Base-by-base conservation (phyloP, 495 filamentous ascomycete genomes). In the Tetracladium marchalianum region DNA sequence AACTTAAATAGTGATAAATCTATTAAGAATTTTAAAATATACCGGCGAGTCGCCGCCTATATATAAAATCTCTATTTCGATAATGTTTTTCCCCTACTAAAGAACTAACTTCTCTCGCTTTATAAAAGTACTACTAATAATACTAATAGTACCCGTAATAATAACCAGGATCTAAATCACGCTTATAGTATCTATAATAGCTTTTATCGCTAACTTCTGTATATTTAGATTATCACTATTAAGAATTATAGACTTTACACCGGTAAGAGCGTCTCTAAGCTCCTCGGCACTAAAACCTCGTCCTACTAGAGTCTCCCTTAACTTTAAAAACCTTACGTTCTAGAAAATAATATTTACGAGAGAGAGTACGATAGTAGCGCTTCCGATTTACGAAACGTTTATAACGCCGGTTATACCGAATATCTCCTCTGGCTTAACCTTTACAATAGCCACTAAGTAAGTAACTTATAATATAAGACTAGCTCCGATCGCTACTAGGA, bases 341-440 rank as follows among this genome's bases (percentile, higher is more conserved):
- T 74, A 50, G 55, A 75, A 76, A 0, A 77, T 59, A 0, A 61
- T 44, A 5, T 68, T 69, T 1, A 69, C 63, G 24, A 79, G 69
- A 0, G 70, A 58, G 6, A 80, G 59, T 0, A 69, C 55, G 22
- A 77, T 55, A 0, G 67, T 62, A 5, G 66, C 56, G 10, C 71
- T 69, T 0, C 56, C 44, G 11, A 72, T 53, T 51, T 80, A 76
- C 0, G 66, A 67, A 12, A 63, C 48, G 1, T 63, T 64, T 43
- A 78, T 74, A 52, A 72, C 73, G 4, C 68, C 67, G 7, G 72
- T 60, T 0, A 66, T 66, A n/a, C 56, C 44, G 0, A 63, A 41
- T 15, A 66, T 52, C 1, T 65, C 50, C 0, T 59, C 39, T 8
- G 61, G 50, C 1, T 49, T 16, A 9, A 69, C 67, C 10, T 63